phyloP scores from a whole-genome alignment of 1,284 basidiomycete genomes.

The Erythrobasidium hasegawianum region DNA sequence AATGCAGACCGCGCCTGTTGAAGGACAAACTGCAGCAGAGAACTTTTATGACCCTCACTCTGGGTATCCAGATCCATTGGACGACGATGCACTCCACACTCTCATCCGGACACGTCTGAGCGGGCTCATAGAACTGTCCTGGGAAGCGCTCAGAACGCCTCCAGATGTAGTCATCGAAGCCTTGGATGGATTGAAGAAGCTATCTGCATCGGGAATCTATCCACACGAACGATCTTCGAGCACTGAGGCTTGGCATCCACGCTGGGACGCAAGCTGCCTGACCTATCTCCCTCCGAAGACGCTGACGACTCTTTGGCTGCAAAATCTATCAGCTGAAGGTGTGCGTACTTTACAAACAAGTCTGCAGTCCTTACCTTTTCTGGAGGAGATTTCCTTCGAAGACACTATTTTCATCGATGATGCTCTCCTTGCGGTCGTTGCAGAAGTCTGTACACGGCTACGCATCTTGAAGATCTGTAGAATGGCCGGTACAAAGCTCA shows the following conservation, averaged over 20 bases:
- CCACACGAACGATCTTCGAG: not conserved
- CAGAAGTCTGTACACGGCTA: not conserved
- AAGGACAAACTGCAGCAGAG: no score
- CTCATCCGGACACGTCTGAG: slow-evolving; percentile 9
- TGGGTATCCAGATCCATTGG: not conserved
- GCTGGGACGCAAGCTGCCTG: slow-evolving; percentile 14
- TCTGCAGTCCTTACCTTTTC: not conserved
- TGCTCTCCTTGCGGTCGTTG: slow-evolving; percentile 6
- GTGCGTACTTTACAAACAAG: not conserved
- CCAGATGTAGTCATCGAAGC: slow-evolving; percentile 1
- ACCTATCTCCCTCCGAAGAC: not conserved
- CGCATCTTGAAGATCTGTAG: slow-evolving; percentile 2
- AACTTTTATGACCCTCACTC: not conserved
- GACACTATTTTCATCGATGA: slow-evolving; percentile 25
- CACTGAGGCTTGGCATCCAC: not conserved
- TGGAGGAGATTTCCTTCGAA: not conserved
- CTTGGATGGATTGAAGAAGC: not conserved
- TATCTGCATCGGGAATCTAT: not conserved
- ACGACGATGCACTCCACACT: not conserved
- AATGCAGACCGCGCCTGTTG: no score
- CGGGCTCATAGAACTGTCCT: not conserved
- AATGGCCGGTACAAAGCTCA: slow-evolving; percentile 32
- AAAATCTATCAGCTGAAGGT: slow-evolving; percentile 17
- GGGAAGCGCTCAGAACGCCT: slow-evolving; percentile 4
- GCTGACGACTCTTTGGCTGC: slow-evolving; percentile 5